Conservation (phyloP, 345 rosid species). For the Moringa oleifera region DNA sequence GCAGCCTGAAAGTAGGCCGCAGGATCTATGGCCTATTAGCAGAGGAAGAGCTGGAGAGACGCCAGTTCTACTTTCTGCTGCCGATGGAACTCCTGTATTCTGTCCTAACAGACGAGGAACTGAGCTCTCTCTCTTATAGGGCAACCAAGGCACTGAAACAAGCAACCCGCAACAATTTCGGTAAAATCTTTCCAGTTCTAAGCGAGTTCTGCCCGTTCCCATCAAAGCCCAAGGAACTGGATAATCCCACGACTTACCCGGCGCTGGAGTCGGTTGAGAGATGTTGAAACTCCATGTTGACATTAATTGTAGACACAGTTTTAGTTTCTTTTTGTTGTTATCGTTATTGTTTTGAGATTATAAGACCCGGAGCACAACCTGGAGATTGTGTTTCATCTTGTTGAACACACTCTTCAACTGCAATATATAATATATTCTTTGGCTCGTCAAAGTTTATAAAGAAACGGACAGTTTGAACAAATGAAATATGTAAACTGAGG, state of each 20-base stretch:
- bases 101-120: slow-evolving; percentile 43
- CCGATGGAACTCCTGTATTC: slow-evolving; percentile 61
- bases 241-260: neutral
- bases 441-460: no score
- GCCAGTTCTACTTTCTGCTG: slow-evolving; percentile 44
- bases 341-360: no score
- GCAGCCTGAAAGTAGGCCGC: slow-evolving; percentile 29
- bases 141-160: slow-evolving; percentile 35
- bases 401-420: no score
- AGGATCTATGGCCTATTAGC: slow-evolving; percentile 38
- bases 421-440: no score
- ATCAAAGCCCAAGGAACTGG: neutral
- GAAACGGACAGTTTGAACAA: no score
- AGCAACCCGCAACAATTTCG: slow-evolving; percentile 5
- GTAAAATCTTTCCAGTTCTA: slow-evolving; percentile 37
- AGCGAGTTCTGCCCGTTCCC: slow-evolving; percentile 37
- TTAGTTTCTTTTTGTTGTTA: no score
- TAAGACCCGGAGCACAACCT: no score
- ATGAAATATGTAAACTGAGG: no score
- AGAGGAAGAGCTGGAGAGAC: slow-evolving; percentile 37
- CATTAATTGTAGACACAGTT: no score
- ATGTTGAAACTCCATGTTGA: slow-evolving; percentile 29
- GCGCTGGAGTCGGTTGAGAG: slow-evolving; percentile 48
- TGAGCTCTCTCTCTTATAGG: slow-evolving; percentile 27
- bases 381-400: no score